phyloP scores from a whole-genome alignment of 495 filamentous ascomycete genomes.

The Penicillium psychrofluorescens region DNA sequence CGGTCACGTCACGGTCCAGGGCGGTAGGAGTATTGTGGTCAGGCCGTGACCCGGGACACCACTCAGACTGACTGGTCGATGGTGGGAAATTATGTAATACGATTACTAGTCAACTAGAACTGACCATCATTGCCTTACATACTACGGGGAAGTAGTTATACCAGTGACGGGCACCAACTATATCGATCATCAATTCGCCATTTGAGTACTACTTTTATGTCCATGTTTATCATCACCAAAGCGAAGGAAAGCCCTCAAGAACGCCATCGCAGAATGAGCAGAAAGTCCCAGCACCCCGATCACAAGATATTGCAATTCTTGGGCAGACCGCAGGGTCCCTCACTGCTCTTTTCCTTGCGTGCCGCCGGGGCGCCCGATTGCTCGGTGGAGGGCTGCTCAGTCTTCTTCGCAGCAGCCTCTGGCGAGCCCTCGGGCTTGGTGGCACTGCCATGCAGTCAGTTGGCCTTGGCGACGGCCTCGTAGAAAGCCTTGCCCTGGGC shows the following conservation, averaged over 20 bases:
- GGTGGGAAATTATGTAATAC: too few relatives aligned
- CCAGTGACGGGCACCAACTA: too few relatives aligned
- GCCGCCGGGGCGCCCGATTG: constrained; percentile 20
- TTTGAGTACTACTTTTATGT: too few relatives aligned
- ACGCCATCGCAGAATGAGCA: neutral
- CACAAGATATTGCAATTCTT: constrained; percentile 57
- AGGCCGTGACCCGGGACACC: too few relatives aligned
- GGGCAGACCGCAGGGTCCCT: constrained; percentile 66
- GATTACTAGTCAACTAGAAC: too few relatives aligned
- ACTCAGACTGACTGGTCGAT: too few relatives aligned
- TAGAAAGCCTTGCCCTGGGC: constrained; percentile 86
- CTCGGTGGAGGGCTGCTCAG: constrained; percentile 15
- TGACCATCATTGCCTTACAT: too few relatives aligned
- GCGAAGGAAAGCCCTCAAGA: constrained; percentile 2
- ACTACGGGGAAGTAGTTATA: too few relatives aligned
- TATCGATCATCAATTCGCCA: too few relatives aligned
- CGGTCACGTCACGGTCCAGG: too few relatives aligned
- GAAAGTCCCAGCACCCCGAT: constrained; percentile 9
- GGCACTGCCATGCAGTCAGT: constrained; percentile 72
- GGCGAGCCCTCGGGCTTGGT: constrained; percentile 1
- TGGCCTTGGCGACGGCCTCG: constrained; percentile 63
- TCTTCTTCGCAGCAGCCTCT: constrained; percentile 14
- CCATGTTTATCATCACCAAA: neutral
- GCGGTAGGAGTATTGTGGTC: too few relatives aligned
- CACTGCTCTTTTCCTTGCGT: constrained; percentile 32